These are phyloP conservation scores for Scutellaria galericulata DNA, from an alignment of 257 asterid genomes.

Conservation along the genomic window DNA sequence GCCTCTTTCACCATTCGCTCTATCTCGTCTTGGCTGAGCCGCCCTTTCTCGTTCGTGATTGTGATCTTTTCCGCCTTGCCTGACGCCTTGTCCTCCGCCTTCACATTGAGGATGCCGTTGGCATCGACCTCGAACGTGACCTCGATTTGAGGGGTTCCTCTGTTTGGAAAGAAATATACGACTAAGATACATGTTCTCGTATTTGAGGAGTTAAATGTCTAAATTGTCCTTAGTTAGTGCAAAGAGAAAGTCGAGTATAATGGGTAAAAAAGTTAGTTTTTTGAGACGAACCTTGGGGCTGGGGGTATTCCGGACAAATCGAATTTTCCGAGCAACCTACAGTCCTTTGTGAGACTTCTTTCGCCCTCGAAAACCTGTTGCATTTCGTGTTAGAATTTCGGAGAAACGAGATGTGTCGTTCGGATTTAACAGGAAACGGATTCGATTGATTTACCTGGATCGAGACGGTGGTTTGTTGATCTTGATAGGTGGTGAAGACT, in stretches of 20 bases:
- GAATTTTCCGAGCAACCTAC: slow-evolving; percentile 80
- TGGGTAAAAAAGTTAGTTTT: too few relatives aligned
- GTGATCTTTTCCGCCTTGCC: slow-evolving; percentile 88
- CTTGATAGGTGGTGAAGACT: slow-evolving; percentile 87
- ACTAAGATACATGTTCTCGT: background rate
- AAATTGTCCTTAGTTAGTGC: too few relatives aligned
- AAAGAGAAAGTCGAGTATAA: too few relatives aligned
- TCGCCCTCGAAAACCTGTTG: slow-evolving; percentile 84
- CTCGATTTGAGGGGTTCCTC: slow-evolving; percentile 91
- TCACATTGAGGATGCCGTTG: slow-evolving; percentile 79
- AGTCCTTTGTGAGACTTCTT: slow-evolving; percentile 81
- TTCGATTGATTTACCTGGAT: slow-evolving; percentile 55
- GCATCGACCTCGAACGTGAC: slow-evolving; percentile 88
- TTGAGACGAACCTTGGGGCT: slow-evolving; percentile 61
- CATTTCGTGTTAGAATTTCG: background rate
- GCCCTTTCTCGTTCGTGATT: slow-evolving; percentile 89
- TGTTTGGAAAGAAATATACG: slow-evolving; percentile 29
- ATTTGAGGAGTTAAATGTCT: too few relatives aligned
- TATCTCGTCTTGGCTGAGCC: slow-evolving; percentile 81
- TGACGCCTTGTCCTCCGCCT: slow-evolving; percentile 87
- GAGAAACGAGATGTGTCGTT: background rate
- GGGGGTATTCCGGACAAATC: slow-evolving; percentile 80
- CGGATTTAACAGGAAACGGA: background rate
- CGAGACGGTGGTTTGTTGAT: slow-evolving; percentile 79
- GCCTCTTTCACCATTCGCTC: slow-evolving; percentile 90